Evolutionary conservation across 306 rosid species (phyloP).

Genomic region (Biancaea sappan): DNA sequence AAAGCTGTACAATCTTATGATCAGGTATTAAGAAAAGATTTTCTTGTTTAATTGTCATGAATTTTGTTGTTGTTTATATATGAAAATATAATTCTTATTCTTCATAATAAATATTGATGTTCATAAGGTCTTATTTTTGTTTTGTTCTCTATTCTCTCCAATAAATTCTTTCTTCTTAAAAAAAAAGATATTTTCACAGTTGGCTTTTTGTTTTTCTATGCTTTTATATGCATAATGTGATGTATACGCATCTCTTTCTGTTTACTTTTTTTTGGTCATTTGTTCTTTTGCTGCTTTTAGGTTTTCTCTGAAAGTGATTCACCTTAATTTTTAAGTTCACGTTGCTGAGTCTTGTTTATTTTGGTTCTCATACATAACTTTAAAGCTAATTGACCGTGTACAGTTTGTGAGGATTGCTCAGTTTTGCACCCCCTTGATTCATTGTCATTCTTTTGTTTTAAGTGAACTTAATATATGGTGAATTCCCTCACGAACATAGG

Average conservation of each 20-base stretch:
- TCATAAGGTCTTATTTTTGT: constrained; percentile 19
- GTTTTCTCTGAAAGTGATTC: constrained; percentile 12
- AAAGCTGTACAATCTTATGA: constrained; percentile 81
- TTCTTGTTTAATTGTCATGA: constrained; percentile 15
- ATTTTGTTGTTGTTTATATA: constrained; percentile 5
- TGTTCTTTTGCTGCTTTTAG: constrained; percentile 14
- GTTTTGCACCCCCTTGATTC: constrained; percentile 9
- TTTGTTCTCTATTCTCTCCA: too few relatives aligned
- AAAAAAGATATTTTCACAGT: too few relatives aligned
- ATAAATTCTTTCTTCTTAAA: too few relatives aligned
- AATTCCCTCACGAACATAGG: too few relatives aligned
- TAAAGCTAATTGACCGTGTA: constrained; percentile 3
- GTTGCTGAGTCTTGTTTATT: constrained; percentile 17
- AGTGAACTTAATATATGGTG: constrained; percentile 17
- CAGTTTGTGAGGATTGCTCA: neutral
- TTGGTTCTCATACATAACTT: constrained; percentile 17
- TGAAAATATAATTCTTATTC: neutral
- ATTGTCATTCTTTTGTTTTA: constrained; percentile 12
- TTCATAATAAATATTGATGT: constrained; percentile 22
- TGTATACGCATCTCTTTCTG: constrained; percentile 13
- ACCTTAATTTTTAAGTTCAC: neutral
- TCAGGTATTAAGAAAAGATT: constrained; percentile 63
- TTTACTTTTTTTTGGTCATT: neutral
- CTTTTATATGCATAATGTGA: constrained; percentile 3
- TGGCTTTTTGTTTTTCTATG: neutral